Evolutionary conservation across 768 basidiomycete species (phyloP).

Genomic region (Trametes elegans): DNA sequence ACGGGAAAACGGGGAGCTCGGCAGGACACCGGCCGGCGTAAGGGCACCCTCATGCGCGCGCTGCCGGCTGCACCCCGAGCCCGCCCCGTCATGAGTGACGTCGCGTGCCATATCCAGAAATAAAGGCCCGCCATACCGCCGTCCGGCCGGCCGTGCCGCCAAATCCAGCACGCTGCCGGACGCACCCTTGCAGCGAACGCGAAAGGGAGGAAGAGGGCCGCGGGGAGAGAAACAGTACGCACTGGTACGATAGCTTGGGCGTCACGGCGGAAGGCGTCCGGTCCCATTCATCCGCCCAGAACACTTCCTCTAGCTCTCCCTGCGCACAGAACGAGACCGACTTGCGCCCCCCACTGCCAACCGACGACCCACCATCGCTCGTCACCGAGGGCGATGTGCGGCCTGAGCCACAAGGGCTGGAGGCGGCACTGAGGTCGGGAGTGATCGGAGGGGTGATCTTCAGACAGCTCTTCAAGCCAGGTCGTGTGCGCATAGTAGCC

Average conservation of each 20-base stretch:
- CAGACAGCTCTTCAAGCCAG: conserved; percentile 23
- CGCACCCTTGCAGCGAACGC: not conserved
- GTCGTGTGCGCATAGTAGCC: conserved; percentile 13
- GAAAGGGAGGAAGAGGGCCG: not conserved
- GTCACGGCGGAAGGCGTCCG: conserved; percentile 68
- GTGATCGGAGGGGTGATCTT: conserved; percentile 22
- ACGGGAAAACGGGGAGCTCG: not conserved
- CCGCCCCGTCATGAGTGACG: conserved; percentile 16
- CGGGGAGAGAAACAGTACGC: conserved; percentile 31
- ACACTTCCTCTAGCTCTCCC: conserved; percentile 54
- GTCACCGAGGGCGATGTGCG: conserved; percentile 17
- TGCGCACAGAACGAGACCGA: conserved; percentile 60
- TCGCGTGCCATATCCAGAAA: conserved; percentile 1
- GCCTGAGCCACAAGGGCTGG: conserved; percentile 21
- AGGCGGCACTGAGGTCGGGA: conserved; percentile 17
- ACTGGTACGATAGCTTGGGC: conserved; percentile 64
- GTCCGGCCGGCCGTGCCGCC: not conserved
- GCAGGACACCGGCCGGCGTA: not conserved
- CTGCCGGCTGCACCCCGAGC: not conserved
- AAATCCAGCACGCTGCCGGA: not conserved
- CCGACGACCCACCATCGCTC: conserved; percentile 9
- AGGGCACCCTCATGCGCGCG: not conserved
- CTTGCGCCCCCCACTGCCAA: conserved; percentile 37
- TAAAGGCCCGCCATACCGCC: not conserved
- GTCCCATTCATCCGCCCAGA: conserved; percentile 77